phyloP scores from a whole-genome alignment of 768 basidiomycete genomes.

The Tricholomella constricta region DNA sequence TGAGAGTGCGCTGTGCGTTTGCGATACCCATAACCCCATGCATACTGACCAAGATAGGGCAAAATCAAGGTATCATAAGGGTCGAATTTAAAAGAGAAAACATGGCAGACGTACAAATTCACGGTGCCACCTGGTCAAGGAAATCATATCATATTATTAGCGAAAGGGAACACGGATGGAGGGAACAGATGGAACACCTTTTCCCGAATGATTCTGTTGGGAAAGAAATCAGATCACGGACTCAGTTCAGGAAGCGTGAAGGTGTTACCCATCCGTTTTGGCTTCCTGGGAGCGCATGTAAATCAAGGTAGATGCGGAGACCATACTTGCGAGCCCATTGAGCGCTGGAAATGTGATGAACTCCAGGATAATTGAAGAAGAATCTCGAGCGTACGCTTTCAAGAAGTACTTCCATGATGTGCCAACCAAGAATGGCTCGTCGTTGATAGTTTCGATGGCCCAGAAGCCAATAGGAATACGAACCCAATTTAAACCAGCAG shows the following conservation, averaged over 20 bases:
- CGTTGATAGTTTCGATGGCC: conserved; percentile 76
- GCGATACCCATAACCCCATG: conserved; percentile 81
- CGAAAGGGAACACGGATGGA: background rate
- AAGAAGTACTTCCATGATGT: conserved; percentile 69
- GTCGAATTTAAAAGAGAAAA: background rate
- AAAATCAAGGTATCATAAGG: conserved; percentile 36
- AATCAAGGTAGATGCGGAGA: conserved; percentile 77
- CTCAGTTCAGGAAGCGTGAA: background rate
- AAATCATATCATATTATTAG: background rate
- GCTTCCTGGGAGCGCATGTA: conserved; percentile 78
- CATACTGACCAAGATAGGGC: conserved; percentile 12
- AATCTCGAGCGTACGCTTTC: conserved; percentile 36
- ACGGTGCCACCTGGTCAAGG: conserved; percentile 8
- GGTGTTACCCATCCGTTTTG: conserved; percentile 57
- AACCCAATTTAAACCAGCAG: conserved; percentile 82
- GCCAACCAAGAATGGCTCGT: conserved; percentile 75
- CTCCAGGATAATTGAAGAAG: conserved; percentile 14
- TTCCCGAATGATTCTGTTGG: conserved; percentile 40
- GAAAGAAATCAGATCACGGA: conserved; percentile 11
- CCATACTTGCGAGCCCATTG: conserved; percentile 91
- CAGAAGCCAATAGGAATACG: conserved; percentile 83
- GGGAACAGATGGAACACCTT: conserved; percentile 4
- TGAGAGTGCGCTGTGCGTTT: conserved; percentile 78
- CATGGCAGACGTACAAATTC: conserved; percentile 13
- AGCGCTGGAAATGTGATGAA: conserved; percentile 56